Base-by-base conservation (phyloP, 2,329 filamentous ascomycete genomes). In the Calonectria pseudoreteaudii region DNA sequence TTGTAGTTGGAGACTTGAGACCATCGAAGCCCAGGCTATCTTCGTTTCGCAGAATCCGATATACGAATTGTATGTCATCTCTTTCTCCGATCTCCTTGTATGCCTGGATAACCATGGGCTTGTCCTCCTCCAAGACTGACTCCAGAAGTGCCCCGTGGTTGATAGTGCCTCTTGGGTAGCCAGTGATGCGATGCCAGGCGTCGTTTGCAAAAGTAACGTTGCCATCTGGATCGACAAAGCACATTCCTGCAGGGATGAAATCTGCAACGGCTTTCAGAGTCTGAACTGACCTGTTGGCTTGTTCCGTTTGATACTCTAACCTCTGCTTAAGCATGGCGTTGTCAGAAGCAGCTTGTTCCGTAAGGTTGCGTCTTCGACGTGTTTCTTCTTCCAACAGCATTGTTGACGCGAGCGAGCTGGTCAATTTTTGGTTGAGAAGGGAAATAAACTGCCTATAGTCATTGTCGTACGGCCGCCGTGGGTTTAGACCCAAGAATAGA, bases 231-330 rank as follows among this genome's bases (percentile, higher is more conserved):
- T 94, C 90, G 14, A 92, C 91, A 72, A 95, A 93, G 79, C 93
- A 94, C 84, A 95, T 92, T 23, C 93, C 94, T 1, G 94, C 91
- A 0, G 94, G 94, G 2, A 94, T 92, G 66, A 94, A 92, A 78
- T 94, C 93, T 2, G 93, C 92, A 83, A 95, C 93, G 7, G 91
- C 87, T 10, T 92, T 91, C 76, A 95, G 94, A 69, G 92, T 90
- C 38, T 91, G 90, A 70, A 93, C 90, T 56, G 89, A 88, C 72
- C 88, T 85, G n/a, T 85, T 86, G 3, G 87, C 84, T 76, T 89
- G 87, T 71, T 86, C 86, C 14, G 86, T 89, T 78, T 87, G 86
- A 36, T 90, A 88, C 20, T 90, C 91, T 31, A 95, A 86, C 78
- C 93, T 91, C 77, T 93, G 89, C 20, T 91, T 91, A 11, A 94